These are phyloP conservation scores for Hyphopichia burtonii DNA, from an alignment of 1,139 yeast genomes.

Conservation along the genomic window DNA sequence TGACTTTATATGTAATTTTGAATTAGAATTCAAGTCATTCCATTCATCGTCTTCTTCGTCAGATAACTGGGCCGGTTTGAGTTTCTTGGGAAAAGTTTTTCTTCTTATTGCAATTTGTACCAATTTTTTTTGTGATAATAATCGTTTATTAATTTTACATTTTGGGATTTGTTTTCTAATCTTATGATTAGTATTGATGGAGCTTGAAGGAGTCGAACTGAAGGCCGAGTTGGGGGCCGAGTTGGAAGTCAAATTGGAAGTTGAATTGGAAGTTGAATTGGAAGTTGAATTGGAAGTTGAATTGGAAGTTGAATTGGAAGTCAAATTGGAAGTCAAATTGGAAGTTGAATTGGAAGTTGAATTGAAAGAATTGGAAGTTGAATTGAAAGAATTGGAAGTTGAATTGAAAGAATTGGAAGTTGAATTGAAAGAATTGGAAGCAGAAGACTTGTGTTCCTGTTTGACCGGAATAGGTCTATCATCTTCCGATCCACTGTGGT, in stretches of 20 bases:
- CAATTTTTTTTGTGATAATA: slow-evolving; percentile 21
- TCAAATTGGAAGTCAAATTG: too few species aligned
- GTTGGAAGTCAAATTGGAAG: background rate
- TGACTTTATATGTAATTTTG: slow-evolving; percentile 50
- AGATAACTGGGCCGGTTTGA: too few species aligned
- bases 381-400: too few species aligned
- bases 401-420: too few species aligned
- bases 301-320: background rate
- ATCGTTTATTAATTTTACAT: slow-evolving; percentile 22
- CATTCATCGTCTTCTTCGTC: slow-evolving; percentile 5
- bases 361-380: too few species aligned
- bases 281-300: background rate
- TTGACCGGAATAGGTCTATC: too few species aligned
- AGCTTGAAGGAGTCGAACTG: background rate
- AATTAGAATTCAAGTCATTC: slow-evolving; percentile 7
- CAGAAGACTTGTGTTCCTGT: too few species aligned
- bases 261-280: background rate
- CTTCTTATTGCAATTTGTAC: slow-evolving; percentile 43
- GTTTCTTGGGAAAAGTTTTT: slow-evolving; percentile 24
- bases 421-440: too few species aligned
- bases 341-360: too few species aligned
- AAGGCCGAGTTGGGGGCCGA: too few species aligned
- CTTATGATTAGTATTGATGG: too few species aligned
- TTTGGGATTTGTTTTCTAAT: slow-evolving; percentile 15
- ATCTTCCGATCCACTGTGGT: slow-evolving; percentile 8